Evolutionary conservation across 2,329 filamentous ascomycete species (phyloP), one percentile per base, ranked within the genome.

Genomic region (Talaromyces sp.): DNA sequence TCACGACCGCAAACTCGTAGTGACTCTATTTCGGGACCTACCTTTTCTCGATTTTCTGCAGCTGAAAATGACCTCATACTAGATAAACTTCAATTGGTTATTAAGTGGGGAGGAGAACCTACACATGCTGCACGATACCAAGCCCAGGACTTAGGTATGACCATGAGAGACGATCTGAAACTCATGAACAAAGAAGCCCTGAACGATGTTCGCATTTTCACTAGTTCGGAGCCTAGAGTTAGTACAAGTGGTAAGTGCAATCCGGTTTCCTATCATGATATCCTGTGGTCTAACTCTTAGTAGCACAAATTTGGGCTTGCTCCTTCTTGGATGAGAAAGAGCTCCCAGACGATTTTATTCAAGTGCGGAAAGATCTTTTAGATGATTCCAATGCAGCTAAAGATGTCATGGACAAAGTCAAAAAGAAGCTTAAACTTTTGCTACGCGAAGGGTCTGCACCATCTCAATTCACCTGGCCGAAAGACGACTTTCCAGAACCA

Each of bases 321-420:
- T 90, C 93, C 1, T 99, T 99, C 76, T 82, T 98, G 50, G 90
- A 92, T 60, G 87, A 92, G 73, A 92, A 96, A 75, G 91, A 97
- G 63, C 83, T 97, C 16, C 87, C 90, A 0, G 87, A 92, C 27
- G 91, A 96, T 71, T 92, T 92, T 69, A 96, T 99, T 68, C 90
- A 88, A 39, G 89, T 98, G 64, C 89, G 95, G 62, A 99, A 99
- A 75, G 93, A 98, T 77, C 84, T 99, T 7, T 82, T 99, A 3
- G 95, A 99, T 75, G 95, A 99, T 75, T 98, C 93, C 0, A 99
- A 99, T 76, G 95, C 95, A 3, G 95, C 95, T 65, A 99, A 99
- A 77, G 95, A 99, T 75, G 93, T 97, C 73, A 99, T 97, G 91
- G 96, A 99, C 79, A 97, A 97, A 79, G 95, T 99, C 64, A 99